Base-by-base conservation (phyloP, 306 rosid genomes). In the Quercus gilva region DNA sequence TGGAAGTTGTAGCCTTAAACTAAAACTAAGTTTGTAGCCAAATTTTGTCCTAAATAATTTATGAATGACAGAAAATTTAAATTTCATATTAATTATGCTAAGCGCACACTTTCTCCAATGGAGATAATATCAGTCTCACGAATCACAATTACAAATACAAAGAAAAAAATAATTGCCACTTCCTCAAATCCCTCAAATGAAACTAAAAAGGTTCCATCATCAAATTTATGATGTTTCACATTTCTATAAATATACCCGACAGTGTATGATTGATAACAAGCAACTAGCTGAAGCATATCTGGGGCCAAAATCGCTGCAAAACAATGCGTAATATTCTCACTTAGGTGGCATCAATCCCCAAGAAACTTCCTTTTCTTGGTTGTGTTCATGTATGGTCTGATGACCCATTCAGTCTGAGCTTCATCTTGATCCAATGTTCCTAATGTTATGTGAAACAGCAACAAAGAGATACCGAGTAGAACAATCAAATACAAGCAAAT, bases 401-500 rank as follows among this genome's bases (percentile, higher is more conserved):
- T 69, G 67, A 90, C 96, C 94, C 97, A 92, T 81, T 92, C 98
- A 64, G 61, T 85, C 74, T 90, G 91, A 28, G 98, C 99, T 86
- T 90, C 94, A 60, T 67, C 74, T 82, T 95, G 98, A 60, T 94
- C 97, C 74, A 92, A 83, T 31, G 98, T 95, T 79, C 98, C 97
- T 74, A 95, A 87, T 83, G 82, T 95, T 76, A 92, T 78, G 96
- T 90, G 91, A 83, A 77, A 76, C 59, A 72, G 58, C 18, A 41
- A 43, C 61, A 35, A 58, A 2, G 25, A n/a, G 55, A 79, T 72
- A 4, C 31, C 5, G 7, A 9, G 28, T 75, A 12, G 5, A 2
- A 51, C 13, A 53, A 28, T 74, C 55, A 57, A 68, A 77, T 33
- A 14, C 70, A 49, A 4, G 33, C 4, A 64, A 64, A 29, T n/a